These are phyloP conservation scores for Myxozyma geophila DNA, from an alignment of 805 yeast genomes.

Conservation along the genomic window DNA sequence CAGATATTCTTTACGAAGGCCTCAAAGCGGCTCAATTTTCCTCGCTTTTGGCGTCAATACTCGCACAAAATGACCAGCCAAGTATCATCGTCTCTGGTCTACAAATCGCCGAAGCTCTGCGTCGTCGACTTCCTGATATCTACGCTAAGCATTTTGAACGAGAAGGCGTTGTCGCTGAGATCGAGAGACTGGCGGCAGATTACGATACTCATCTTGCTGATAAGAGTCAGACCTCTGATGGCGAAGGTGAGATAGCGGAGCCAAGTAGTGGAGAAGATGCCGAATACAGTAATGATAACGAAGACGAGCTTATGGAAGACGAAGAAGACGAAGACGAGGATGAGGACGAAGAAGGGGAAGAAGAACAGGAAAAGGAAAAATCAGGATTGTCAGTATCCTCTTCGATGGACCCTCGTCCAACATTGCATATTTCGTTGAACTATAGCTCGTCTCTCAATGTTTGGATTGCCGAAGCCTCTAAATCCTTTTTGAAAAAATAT, in stretches of 20 bases:
- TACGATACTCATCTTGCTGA: constrained; percentile 44
- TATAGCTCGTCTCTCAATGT: constrained; percentile 15
- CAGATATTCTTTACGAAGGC: constrained; percentile 34
- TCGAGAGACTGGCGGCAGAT: constrained; percentile 41
- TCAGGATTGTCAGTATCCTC: constrained; percentile 7
- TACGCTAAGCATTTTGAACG: constrained; percentile 60
- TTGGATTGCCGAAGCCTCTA: constrained; percentile 14
- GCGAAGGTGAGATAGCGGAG: constrained; percentile 33
- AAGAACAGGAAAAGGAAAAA: constrained; percentile 39
- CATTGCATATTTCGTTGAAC: not conserved
- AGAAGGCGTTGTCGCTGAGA: constrained; percentile 72
- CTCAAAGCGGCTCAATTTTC: constrained; percentile 41
- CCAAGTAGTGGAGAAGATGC: too few species aligned
- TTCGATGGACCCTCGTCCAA: constrained; percentile 9
- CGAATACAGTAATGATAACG: constrained; percentile 31
- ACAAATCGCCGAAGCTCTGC: constrained; percentile 52
- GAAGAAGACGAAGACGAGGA: constrained; percentile 34
- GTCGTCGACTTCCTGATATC: constrained; percentile 51
- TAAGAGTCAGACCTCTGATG: constrained; percentile 37
- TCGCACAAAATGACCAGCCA: constrained; percentile 42
- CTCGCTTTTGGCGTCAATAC: constrained; percentile 41
- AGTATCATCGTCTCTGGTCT: constrained; percentile 58
- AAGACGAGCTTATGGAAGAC: constrained; percentile 25
- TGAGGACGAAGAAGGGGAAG: constrained; percentile 38
- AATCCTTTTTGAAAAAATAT: constrained; percentile 24